Conservation (phyloP, 2,329 filamentous ascomycete species). For the Stachybotrys elegans region DNA sequence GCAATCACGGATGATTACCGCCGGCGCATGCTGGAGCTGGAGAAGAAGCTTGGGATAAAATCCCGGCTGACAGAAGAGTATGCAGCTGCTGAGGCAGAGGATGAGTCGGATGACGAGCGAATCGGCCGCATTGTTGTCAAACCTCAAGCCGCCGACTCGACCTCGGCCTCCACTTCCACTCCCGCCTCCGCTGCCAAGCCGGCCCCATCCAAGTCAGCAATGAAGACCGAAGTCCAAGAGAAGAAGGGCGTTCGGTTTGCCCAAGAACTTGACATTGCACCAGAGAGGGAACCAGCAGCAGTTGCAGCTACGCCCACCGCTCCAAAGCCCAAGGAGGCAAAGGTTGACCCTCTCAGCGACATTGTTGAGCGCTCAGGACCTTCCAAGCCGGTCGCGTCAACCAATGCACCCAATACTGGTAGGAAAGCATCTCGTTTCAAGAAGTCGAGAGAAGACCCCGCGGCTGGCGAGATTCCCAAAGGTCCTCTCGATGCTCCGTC, state of each 20-base stretch:
- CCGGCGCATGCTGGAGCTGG: constrained; percentile 78
- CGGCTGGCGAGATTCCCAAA: constrained; percentile 21
- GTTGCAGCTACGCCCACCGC: constrained; percentile 10
- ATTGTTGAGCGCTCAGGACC: constrained; percentile 41
- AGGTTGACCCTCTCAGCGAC: constrained; percentile 46
- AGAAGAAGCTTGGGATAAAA: constrained; percentile 65
- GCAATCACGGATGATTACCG: constrained; percentile 71
- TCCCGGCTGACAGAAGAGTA: constrained; percentile 48
- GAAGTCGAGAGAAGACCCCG: constrained; percentile 25
- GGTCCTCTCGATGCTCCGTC: constrained; percentile 40
- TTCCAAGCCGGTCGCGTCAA: constrained; percentile 20
- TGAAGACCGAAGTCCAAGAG: constrained; percentile 20
- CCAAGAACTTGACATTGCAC: constrained; percentile 64
- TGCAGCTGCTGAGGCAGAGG: constrained; percentile 29
- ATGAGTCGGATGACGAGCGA: constrained; percentile 37
- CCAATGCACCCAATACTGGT: too few relatives aligned
- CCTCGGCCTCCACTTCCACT: constrained; percentile 12
- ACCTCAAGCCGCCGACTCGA: constrained; percentile 11
- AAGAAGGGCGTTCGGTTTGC: constrained; percentile 82
- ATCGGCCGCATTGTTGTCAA: constrained; percentile 54
- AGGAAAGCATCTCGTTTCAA: constrained; percentile 49
- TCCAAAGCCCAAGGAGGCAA: constrained; percentile 19
- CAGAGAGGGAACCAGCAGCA: constrained; percentile 19
- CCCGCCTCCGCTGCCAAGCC: constrained; percentile 11
- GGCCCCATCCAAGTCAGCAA: constrained; percentile 24